phyloP scores from a whole-genome alignment of 306 rosid genomes.

The Leucaena leucocephala region DNA sequence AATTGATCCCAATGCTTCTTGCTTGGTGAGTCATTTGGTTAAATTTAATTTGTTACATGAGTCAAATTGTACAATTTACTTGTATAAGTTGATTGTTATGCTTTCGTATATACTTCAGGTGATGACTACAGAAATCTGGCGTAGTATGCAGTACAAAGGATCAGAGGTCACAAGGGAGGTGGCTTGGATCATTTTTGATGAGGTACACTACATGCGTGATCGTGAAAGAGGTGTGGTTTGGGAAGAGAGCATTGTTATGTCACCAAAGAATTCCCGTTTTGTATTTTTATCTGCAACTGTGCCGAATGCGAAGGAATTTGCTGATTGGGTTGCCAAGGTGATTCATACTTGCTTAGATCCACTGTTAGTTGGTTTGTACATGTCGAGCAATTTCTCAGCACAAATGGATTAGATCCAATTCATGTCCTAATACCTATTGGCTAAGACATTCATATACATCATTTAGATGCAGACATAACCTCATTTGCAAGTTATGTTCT shows the following conservation, averaged over 20 bases:
- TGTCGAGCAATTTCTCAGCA: not conserved
- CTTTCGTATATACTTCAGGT: conserved; percentile 55
- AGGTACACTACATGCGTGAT: conserved; percentile 98
- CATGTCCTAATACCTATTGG: not conserved
- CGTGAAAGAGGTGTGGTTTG: conserved; percentile 96
- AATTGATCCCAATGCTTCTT: conserved; percentile 88
- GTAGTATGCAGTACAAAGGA: conserved; percentile 98
- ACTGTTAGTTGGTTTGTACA: not conserved
- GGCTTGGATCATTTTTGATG: conserved; percentile 95
- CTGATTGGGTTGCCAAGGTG: conserved; percentile 98
- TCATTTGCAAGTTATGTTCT: not conserved
- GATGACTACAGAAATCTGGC: conserved; percentile 98
- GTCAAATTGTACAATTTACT: not conserved
- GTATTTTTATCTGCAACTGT: conserved; percentile 96
- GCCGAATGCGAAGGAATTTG: conserved; percentile 93
- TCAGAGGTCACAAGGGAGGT: conserved; percentile 89
- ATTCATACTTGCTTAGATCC: not conserved
- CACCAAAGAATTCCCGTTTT: conserved; percentile 87
- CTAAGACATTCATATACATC: not conserved
- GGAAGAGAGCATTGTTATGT: conserved; percentile 99
- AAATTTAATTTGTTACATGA: not conserved
- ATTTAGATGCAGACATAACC: not conserved
- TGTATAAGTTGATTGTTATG: not conserved
- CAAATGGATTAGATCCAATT: not conserved
- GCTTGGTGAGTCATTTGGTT: conserved; percentile 59